Percentiles rank a stretch among this genome's conserved stretches.
Conservation (phyloP, 441 rosid genomes). For the Sinapis alba region DNA sequence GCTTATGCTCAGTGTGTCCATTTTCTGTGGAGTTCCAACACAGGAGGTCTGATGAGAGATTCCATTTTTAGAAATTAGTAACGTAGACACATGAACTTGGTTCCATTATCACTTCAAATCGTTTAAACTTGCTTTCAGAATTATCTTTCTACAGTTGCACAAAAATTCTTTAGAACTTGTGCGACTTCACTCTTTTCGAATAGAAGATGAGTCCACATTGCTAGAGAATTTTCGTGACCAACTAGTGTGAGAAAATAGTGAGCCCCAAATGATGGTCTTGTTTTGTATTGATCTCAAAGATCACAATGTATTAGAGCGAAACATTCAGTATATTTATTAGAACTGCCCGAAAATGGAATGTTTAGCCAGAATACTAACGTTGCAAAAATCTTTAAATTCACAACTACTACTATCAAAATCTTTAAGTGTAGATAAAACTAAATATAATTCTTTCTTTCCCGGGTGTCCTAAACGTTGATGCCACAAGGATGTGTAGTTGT, state of each 20-base stretch:
- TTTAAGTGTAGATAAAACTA: neutral
- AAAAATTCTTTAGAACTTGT: too few relatives aligned
- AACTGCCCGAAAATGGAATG: neutral
- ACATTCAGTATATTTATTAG: neutral
- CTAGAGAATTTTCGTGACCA: neutral
- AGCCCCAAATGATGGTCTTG: neutral
- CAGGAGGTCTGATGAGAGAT: too few relatives aligned
- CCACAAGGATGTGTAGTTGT: neutral
- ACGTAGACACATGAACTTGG: too few relatives aligned
- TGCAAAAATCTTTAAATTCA: neutral
- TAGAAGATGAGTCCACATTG: too few relatives aligned
- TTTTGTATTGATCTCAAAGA: neutral
- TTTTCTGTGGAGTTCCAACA: too few relatives aligned
- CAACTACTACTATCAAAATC: neutral
- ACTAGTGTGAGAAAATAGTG: neutral
- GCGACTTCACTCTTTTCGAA: too few relatives aligned
- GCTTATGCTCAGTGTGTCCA: too few relatives aligned
- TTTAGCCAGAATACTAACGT: neutral
- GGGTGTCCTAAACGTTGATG: neutral
- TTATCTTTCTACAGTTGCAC: too few relatives aligned
- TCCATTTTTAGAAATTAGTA: too few relatives aligned
- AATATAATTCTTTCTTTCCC: neutral
- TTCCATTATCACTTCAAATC: too few relatives aligned
- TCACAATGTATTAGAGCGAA: neutral
- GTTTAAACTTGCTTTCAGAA: too few relatives aligned